Evolutionary conservation across 225 moss, liverwort and hornwort species (phyloP).

Genomic region (Sphagnum contortum): DNA sequence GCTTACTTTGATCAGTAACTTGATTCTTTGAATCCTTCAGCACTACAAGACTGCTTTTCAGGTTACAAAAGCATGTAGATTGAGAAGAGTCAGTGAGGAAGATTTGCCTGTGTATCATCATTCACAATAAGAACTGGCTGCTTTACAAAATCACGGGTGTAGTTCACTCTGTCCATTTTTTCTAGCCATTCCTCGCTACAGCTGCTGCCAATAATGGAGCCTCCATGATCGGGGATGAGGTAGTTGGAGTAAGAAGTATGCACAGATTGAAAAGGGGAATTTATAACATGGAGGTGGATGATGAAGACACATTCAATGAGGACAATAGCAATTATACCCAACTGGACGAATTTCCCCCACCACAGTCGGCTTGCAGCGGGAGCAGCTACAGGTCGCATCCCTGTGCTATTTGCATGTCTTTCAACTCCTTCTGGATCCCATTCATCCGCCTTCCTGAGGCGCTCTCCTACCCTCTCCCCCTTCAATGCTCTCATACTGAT

Average conservation of each 20-base stretch:
- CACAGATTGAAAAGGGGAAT: slow-evolving; percentile 16
- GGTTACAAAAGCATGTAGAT: no score
- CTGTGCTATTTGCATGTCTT: slow-evolving; percentile 14
- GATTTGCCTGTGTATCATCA: slow-evolving; percentile 15
- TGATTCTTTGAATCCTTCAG: no score
- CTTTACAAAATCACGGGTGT: slow-evolving; percentile 51
- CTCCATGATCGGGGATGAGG: background rate
- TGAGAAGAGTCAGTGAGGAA: no score
- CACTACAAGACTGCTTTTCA: no score
- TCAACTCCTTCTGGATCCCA: slow-evolving; percentile 26
- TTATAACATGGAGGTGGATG: slow-evolving; percentile 50
- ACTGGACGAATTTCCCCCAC: slow-evolving; percentile 57
- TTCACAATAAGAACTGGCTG: slow-evolving; percentile 43
- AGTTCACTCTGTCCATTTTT: slow-evolving; percentile 30
- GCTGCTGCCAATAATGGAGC: background rate
- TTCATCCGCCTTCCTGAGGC: slow-evolving; percentile 25
- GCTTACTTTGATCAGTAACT: no score
- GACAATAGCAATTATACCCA: slow-evolving; percentile 43
- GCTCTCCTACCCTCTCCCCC: slow-evolving; percentile 18
- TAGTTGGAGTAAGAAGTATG: background rate
- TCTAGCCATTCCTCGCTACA: slow-evolving; percentile 60
- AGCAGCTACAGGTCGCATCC: slow-evolving; percentile 16
- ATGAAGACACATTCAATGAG: slow-evolving; percentile 58
- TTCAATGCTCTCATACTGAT: slow-evolving; percentile 9
- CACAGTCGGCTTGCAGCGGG: slow-evolving; percentile 29